Evolutionary conservation across 2,329 filamentous ascomycete genomes (phyloP).

Genomic region (Penicillium sp.): DNA sequence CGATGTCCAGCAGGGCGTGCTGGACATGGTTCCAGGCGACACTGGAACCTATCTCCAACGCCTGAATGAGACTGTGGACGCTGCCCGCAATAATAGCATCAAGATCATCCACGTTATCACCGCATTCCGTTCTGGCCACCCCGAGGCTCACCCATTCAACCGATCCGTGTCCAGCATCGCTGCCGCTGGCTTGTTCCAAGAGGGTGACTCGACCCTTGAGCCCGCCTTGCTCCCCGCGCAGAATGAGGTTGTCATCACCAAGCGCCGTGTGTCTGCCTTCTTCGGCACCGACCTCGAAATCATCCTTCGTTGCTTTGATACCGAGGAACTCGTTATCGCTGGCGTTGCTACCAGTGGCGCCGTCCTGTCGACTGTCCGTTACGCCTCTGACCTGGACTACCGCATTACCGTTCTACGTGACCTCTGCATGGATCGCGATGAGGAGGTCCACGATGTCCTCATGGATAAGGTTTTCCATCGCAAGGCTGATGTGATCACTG

Average conservation of each 20-base stretch:
- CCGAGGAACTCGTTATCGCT: conserved; percentile 40
- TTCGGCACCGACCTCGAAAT: conserved; percentile 44
- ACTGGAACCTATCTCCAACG: conserved; percentile 35
- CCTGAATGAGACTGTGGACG: conserved; percentile 26
- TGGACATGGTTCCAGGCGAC: conserved; percentile 30
- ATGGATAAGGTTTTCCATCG: conserved; percentile 43
- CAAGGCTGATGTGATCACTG: conserved; percentile 37
- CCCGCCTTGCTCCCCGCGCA: conserved; percentile 31
- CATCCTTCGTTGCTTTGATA: conserved; percentile 39
- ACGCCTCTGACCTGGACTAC: conserved; percentile 47
- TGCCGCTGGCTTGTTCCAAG: conserved; percentile 31
- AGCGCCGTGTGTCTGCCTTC: conserved; percentile 47
- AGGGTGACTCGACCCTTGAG: conserved; percentile 32
- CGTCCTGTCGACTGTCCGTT: conserved; percentile 46
- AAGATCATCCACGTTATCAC: conserved; percentile 44
- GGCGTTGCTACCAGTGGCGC: conserved; percentile 46
- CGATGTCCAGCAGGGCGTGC: conserved; percentile 43
- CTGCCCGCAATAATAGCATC: conserved; percentile 36
- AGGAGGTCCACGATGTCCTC: conserved; percentile 42
- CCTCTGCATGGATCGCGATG: conserved; percentile 43
- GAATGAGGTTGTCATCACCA: conserved; percentile 42
- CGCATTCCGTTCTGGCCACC: conserved; percentile 41
- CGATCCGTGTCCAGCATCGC: conserved; percentile 25
- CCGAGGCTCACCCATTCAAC: conserved; percentile 40
- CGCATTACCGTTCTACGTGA: conserved; percentile 43